Conservation (phyloP, 257 asterid genomes). For the Osmanthus fragrans region DNA sequence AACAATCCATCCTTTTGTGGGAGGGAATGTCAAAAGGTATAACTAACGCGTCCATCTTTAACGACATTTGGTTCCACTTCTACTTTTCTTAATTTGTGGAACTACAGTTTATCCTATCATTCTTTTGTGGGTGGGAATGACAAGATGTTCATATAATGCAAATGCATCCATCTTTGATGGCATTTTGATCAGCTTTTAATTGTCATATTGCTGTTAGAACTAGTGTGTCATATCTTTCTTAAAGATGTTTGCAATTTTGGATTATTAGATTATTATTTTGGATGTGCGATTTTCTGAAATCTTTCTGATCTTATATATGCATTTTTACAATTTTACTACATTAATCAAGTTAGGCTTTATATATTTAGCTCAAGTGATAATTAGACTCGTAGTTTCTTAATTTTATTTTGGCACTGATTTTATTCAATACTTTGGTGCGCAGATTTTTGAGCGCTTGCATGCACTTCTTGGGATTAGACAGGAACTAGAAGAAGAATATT, state of each 20-base stretch:
- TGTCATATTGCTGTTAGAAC: too few relatives aligned
- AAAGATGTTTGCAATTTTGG: too few relatives aligned
- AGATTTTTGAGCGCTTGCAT: conserved; percentile 67
- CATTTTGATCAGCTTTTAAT: too few relatives aligned
- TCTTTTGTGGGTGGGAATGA: neutral
- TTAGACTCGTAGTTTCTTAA: neutral
- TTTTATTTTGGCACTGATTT: conserved; percentile 27
- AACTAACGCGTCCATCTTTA: neutral
- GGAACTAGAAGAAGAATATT: conserved; percentile 72
- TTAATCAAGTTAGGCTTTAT: neutral
- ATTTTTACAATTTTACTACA: neutral
- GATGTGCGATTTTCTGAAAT: neutral
- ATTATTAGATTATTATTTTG: neutral
- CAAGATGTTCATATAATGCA: too few relatives aligned
- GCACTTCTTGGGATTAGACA: conserved; percentile 69
- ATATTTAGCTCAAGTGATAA: neutral
- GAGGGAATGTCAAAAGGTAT: conserved; percentile 71
- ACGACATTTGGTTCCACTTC: neutral
- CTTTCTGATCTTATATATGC: neutral
- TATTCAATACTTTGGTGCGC: conserved; percentile 30
- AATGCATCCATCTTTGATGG: too few relatives aligned
- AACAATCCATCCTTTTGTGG: conserved; percentile 66
- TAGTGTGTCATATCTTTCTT: too few relatives aligned
- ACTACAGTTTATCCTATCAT: neutral
- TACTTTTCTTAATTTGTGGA: neutral